phyloP scores from a whole-genome alignment of 139 green algal species.

The Closterium sp. region DNA sequence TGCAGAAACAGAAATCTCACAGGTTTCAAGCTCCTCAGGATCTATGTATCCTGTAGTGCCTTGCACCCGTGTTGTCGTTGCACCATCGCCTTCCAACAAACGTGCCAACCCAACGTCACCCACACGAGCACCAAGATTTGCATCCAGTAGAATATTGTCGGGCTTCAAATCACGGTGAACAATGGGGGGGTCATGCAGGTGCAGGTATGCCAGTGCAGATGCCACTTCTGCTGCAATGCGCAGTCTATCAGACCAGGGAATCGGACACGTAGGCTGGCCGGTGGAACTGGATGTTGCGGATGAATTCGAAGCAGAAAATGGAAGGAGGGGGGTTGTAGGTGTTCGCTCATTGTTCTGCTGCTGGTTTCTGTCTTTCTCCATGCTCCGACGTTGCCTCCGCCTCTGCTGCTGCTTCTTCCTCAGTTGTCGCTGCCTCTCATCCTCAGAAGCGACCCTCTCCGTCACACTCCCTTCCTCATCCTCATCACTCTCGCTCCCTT shows the following conservation, averaged over 20 bases:
- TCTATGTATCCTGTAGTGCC: slow-evolving; percentile 6
- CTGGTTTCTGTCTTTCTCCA: not conserved
- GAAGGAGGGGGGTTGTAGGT: not conserved
- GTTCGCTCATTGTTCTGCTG: not conserved
- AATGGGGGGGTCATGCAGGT: not conserved
- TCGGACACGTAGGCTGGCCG: not conserved
- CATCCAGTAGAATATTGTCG: slow-evolving; percentile 3
- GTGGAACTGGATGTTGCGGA: not conserved
- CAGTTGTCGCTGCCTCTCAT: not conserved
- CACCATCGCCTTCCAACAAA: not conserved
- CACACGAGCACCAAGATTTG: not conserved
- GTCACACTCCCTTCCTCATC: not conserved
- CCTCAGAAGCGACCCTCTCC: not conserved
- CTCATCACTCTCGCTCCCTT: not conserved
- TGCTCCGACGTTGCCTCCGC: not conserved
- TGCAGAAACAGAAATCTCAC: not conserved
- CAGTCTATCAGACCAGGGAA: not conserved
- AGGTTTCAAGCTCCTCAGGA: not conserved
- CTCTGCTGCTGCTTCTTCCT: not conserved
- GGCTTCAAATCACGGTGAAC: not conserved
- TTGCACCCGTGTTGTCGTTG: not conserved
- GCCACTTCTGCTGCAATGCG: not conserved
- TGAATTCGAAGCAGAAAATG: not conserved
- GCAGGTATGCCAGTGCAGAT: slow-evolving; percentile 1
- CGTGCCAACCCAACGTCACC: slow-evolving; percentile 1